Base-by-base conservation (phyloP, 2,329 filamentous ascomycete species). In the Lasiodiplodia gonubiensis region DNA sequence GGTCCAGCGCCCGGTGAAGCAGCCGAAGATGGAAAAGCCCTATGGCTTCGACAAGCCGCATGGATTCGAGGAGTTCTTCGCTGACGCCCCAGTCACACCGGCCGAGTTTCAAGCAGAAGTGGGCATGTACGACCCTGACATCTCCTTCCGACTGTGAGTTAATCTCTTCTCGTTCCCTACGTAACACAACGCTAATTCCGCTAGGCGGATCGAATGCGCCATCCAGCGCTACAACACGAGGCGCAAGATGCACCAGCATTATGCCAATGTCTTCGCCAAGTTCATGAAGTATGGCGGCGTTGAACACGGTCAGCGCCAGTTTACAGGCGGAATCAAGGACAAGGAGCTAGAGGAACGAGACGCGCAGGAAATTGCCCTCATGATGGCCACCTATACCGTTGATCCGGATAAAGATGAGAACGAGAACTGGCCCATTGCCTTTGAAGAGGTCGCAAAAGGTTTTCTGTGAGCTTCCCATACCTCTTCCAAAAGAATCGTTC, bases 231-330 rank as follows among this genome's bases (percentile, higher is more conserved):
- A 90, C 80, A 88, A 91, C 69, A 84, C 87, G 42, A 91, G 89
- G 55, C 90, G 94, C 37, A 93, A 92, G 70, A 86, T 97, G 68
- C 86, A 91, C 68, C 78, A 82, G 14, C 82, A 87, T 4, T 88
- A 88, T 27, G 78, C 83, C 4, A 82, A 85, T 21, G 81, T 93
- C 39, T 95, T 99, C 79, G 85, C 87, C 73, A 92, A 91, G 70
- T 97, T 95, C 74, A 86, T 98, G 67, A 85, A 87, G 42, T 90
- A 94, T 53, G 95, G 95, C 2, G 94, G 95, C 4, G 86, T 99
- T 49, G 89, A 93, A 52, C 81, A 85, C 8, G 79, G 82, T 0
- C 83, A 79, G 2, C 88, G 86, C 65, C 82, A 85, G 76, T 96
- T 94, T 73, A 86, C 81, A 11, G 86, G 87, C 14, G 81, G 90